Evolutionary conservation across 176 grass and related monocot genomes (phyloP).

Genomic region (Luzula sylvatica): DNA sequence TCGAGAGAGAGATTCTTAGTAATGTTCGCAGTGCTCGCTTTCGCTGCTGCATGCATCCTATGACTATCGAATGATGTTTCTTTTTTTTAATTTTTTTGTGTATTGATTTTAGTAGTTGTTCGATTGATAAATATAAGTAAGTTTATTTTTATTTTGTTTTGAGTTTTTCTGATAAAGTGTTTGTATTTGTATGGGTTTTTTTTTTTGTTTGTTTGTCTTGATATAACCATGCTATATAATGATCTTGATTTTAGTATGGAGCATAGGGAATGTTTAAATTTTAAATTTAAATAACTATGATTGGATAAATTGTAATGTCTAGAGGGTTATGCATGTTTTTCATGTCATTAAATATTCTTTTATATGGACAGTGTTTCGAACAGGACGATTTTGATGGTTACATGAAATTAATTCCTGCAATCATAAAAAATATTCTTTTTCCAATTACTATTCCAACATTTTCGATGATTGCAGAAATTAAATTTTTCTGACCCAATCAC

Average conservation of each 20-base stretch:
- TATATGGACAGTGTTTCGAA: no score
- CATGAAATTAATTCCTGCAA: no score
- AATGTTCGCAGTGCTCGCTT: slow-evolving; percentile 60
- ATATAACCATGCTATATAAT: neutral
- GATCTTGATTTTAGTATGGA: slow-evolving; percentile 2
- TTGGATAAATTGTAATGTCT: no score
- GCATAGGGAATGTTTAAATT: no score
- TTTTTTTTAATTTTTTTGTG: neutral
- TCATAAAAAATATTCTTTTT: no score
- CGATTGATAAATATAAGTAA: slow-evolving; percentile 2
- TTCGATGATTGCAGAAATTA: no score
- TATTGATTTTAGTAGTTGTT: slow-evolving; percentile 1
- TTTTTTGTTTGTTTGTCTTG: neutral
- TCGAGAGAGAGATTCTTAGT: slow-evolving; percentile 44
- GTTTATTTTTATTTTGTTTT: slow-evolving; percentile 8
- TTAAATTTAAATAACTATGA: no score
- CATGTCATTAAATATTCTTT: no score
- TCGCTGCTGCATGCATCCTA: slow-evolving; percentile 63
- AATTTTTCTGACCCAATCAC: no score
- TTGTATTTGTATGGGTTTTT: slow-evolving; percentile 13
- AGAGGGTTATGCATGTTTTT: no score
- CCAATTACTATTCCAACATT: no score
- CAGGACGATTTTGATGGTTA: no score
- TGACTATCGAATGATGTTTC: slow-evolving; percentile 48
- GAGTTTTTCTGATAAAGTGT: neutral